Conservation (phyloP, 2,329 filamentous ascomycete species). For the Penicillium sclerotigenum region DNA sequence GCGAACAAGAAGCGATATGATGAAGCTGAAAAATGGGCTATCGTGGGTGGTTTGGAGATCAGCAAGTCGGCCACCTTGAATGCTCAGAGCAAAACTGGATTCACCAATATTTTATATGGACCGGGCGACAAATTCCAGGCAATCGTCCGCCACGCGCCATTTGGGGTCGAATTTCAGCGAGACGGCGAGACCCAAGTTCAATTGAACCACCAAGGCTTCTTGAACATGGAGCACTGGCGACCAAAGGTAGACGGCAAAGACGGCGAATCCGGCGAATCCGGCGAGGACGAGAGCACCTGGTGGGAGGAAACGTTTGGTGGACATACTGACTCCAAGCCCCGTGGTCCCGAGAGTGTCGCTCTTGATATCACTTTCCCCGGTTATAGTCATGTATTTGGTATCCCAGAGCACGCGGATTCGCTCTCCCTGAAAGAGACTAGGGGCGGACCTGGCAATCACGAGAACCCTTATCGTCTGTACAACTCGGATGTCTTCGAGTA, state of each 20-base stretch:
- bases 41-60: constrained; percentile 74
- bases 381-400: constrained; percentile 89
- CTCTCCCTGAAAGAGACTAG: constrained; percentile 84
- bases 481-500: constrained; percentile 99
- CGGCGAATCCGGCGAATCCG: constrained; percentile 48
- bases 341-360: constrained; percentile 85
- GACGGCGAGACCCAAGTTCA: constrained; percentile 79
- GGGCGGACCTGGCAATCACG: constrained; percentile 79
- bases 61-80: constrained; percentile 69
- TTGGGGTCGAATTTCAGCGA: constrained; percentile 80
- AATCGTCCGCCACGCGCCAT: constrained; percentile 77
- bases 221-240: constrained; percentile 96
- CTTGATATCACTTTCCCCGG: constrained; percentile 89
- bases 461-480: constrained; percentile 89
- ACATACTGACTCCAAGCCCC: constrained; percentile 92
- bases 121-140: constrained; percentile 73
- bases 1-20: constrained; percentile 92
- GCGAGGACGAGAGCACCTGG: constrained; percentile 74
- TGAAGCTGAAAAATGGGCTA: constrained; percentile 78
- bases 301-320: constrained; percentile 97
- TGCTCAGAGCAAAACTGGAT: constrained; percentile 62
- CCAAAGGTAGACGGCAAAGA: constrained; percentile 70
- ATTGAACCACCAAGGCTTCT: constrained; percentile 81
- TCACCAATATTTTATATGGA: constrained; percentile 74
- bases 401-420: constrained; percentile 87